Conservation (phyloP, 2,329 filamentous ascomycete genomes). For the Calonectria pteridis region DNA sequence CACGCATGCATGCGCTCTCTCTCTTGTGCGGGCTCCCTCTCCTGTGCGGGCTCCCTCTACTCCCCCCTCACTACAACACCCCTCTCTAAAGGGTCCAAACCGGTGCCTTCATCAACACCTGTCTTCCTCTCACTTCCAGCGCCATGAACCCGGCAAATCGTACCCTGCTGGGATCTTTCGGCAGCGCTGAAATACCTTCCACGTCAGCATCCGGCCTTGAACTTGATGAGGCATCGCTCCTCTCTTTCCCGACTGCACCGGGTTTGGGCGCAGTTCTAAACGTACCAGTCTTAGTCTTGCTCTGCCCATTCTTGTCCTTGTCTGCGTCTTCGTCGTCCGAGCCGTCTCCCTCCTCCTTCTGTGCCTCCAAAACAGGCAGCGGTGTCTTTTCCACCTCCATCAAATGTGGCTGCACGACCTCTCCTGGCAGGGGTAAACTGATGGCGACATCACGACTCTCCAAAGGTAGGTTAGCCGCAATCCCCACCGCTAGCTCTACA, state of each 20-base stretch:
- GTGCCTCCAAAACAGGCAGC: conserved; percentile 71
- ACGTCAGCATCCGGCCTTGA: conserved; percentile 55
- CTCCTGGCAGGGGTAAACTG: conserved; percentile 85
- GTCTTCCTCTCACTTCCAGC: conserved; percentile 80
- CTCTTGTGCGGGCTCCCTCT: neutral
- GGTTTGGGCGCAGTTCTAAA: conserved; percentile 37
- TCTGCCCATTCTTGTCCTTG: conserved; percentile 58
- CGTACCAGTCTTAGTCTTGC: conserved; percentile 64
- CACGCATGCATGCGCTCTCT: neutral
- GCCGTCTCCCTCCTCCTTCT: conserved; percentile 56
- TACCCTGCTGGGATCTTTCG: conserved; percentile 68
- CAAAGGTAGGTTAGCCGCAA: conserved; percentile 86
- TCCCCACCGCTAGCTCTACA: conserved; percentile 87
- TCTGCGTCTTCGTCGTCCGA: conserved; percentile 56
- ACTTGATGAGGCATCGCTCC: conserved; percentile 46
- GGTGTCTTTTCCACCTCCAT: conserved; percentile 89
- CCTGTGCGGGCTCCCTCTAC: neutral
- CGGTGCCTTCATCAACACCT: conserved; percentile 81
- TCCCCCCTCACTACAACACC: neutral
- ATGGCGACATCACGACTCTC: conserved; percentile 93
- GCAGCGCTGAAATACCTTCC: conserved; percentile 51
- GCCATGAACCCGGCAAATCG: conserved; percentile 82
- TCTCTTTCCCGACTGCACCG: conserved; percentile 30
- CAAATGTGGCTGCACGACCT: conserved; percentile 74
- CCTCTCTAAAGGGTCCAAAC: conserved; percentile 69